Evolutionary conservation across 1,284 basidiomycete species (phyloP).

Genomic region (Cryptococcus sp.): DNA sequence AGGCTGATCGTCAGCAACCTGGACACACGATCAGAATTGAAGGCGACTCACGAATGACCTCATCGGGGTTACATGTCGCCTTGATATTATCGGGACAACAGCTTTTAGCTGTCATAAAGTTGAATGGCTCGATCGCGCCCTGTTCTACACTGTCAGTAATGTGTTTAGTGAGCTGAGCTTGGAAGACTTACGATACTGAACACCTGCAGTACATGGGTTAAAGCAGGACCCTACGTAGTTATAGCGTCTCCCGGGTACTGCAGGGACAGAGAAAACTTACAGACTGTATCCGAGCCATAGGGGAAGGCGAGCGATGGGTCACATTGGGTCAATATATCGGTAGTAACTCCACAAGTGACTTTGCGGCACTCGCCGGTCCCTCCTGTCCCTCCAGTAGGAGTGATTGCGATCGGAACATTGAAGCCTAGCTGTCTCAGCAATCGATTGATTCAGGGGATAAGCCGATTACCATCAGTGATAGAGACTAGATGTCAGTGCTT

Average conservation of each 20-base stretch:
- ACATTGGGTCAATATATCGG: constrained; percentile 19
- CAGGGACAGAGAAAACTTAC: constrained; percentile 8
- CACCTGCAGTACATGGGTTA: neutral
- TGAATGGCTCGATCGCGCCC: neutral
- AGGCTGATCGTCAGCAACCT: constrained; percentile 6
- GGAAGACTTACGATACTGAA: neutral
- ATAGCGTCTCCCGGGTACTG: neutral
- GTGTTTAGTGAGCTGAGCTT: neutral
- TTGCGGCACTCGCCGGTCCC: constrained; percentile 8
- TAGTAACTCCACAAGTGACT: constrained; percentile 16
- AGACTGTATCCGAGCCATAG: constrained; percentile 16
- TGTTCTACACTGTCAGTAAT: neutral
- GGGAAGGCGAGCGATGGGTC: constrained; percentile 23
- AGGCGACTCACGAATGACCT: neutral
- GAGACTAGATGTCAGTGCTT: constrained; percentile 13
- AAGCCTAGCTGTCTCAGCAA: constrained; percentile 15
- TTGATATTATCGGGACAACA: neutral
- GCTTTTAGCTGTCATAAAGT: neutral
- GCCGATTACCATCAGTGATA: constrained; percentile 19
- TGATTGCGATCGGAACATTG: constrained; percentile 23
- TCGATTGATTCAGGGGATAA: neutral
- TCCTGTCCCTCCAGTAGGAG: constrained; percentile 4
- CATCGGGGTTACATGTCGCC: neutral
- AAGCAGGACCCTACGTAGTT: neutral
- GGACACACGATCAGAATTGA: neutral